A percentile compares a stretch with the other conserved stretches of the same genome.
phyloP scores from a whole-genome alignment of 345 rosid species.

The Noccaea caerulescens region DNA sequence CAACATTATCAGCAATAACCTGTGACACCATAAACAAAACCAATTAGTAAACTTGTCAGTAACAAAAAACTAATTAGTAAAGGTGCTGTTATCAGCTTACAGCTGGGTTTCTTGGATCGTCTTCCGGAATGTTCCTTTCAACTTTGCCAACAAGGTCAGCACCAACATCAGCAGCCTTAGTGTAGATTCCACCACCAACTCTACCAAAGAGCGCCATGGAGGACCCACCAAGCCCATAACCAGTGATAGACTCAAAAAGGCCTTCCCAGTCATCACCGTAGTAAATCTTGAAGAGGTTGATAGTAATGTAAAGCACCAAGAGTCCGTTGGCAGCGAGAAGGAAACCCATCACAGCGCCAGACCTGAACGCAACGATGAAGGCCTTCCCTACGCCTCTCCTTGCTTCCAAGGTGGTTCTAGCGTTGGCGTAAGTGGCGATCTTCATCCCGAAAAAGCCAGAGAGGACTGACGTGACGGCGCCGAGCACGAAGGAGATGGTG shows the following conservation, averaged over 20 bases:
- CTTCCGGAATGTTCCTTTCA: conserved; percentile 76
- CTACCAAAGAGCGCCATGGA: conserved; percentile 84
- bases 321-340: conserved; percentile 78
- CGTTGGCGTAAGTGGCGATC: conserved; percentile 89
- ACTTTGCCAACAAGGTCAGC: conserved; percentile 82
- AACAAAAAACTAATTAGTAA: too few species aligned
- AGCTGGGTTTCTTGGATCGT: conserved; percentile 82
- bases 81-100: conserved; percentile 42
- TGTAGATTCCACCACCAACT: conserved; percentile 80
- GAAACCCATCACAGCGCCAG: conserved; percentile 82
- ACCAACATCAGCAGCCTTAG: conserved; percentile 80
- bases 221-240: conserved; percentile 82
- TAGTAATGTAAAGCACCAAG: conserved; percentile 61
- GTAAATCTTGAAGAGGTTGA: conserved; percentile 68
- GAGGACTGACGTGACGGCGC: conserved; percentile 72
- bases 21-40: conserved; percentile 26
- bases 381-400: conserved; percentile 95
- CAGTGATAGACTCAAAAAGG: conserved; percentile 75
- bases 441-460: conserved; percentile 96
- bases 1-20: conserved; percentile 82
- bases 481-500: conserved; percentile 74
- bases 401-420: conserved; percentile 89
- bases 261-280: conserved; percentile 78
- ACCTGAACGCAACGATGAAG: conserved; percentile 64
- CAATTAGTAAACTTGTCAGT: not conserved